Evolutionary conservation across 768 basidiomycete species (phyloP).

Genomic region (Amanita polypyramis): DNA sequence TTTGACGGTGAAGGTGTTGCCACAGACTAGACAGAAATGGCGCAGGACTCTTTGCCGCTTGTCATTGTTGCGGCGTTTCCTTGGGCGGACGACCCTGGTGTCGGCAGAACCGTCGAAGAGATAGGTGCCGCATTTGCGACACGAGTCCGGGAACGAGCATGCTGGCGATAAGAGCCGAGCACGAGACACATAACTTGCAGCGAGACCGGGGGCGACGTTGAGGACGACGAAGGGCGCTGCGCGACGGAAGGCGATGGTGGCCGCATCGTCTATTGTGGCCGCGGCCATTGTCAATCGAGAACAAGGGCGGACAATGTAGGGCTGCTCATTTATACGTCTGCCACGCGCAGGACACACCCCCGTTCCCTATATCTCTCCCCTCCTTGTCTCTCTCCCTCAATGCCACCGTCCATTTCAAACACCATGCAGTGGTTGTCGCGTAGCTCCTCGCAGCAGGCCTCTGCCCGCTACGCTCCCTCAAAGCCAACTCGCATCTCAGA

Average conservation of each 20-base stretch:
- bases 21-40: conserved; percentile 1
- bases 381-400: conserved; percentile 14
- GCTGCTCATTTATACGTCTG: conserved; percentile 10
- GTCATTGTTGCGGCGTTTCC: neutral
- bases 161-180: conserved; percentile 18
- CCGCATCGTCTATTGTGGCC: conserved; percentile 12
- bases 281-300: conserved; percentile 6
- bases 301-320: neutral
- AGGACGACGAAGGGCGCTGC: conserved; percentile 39
- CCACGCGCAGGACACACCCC: conserved; percentile 20
- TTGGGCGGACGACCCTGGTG: conserved; percentile 1
- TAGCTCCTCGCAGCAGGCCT: conserved; percentile 18
- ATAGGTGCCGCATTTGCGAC: conserved; percentile 43
- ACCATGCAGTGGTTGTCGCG: conserved; percentile 46
- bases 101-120: conserved; percentile 14
- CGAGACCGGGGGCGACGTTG: conserved; percentile 41
- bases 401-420: conserved; percentile 27
- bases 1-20: conserved; percentile 13
- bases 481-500: conserved; percentile 31
- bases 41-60: neutral
- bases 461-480: conserved; percentile 20
- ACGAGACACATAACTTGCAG: conserved; percentile 50
- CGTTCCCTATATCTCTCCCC: conserved; percentile 12
- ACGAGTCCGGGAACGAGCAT: conserved; percentile 21
- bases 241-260: conserved; percentile 34